Evolutionary conservation across 2,329 filamentous ascomycete genomes (phyloP).

Genomic region (Graphiopsis chlorocephala): DNA sequence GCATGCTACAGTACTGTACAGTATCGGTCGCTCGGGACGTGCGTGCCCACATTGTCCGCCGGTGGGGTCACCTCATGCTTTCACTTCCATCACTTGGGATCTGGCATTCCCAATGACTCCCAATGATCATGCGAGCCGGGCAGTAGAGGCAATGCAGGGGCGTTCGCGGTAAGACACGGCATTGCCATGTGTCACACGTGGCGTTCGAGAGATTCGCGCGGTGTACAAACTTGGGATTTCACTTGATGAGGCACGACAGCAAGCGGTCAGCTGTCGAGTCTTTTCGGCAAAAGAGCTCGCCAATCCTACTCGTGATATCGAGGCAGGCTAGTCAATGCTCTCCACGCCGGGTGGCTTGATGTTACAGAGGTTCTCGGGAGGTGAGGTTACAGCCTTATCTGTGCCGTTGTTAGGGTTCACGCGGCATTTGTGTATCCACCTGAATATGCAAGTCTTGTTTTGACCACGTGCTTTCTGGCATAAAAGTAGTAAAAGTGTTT

Average conservation of each 20-base stretch:
- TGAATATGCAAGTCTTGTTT: background rate
- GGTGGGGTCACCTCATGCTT: background rate
- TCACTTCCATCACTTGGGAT: background rate
- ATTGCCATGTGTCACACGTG: background rate
- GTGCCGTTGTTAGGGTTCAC: background rate
- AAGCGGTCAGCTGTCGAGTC: background rate
- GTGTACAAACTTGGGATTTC: background rate
- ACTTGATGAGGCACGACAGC: background rate
- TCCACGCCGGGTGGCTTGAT: background rate
- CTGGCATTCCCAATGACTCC: background rate
- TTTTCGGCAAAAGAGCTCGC: background rate
- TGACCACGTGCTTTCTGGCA: background rate
- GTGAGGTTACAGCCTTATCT: background rate
- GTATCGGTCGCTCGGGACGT: background rate
- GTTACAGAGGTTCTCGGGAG: background rate
- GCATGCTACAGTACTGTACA: background rate
- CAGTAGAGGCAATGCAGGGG: background rate
- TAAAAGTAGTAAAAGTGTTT: background rate
- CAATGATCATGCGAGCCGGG: background rate
- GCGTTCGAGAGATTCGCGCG: background rate
- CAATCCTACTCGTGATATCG: background rate
- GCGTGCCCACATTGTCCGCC: background rate
- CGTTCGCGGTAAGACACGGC: background rate
- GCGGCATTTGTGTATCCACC: background rate
- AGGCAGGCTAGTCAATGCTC: background rate